These are phyloP conservation scores for Penicillium sp. DNA, from an alignment of 2,329 filamentous ascomycete species.

Conservation along the genomic window DNA sequence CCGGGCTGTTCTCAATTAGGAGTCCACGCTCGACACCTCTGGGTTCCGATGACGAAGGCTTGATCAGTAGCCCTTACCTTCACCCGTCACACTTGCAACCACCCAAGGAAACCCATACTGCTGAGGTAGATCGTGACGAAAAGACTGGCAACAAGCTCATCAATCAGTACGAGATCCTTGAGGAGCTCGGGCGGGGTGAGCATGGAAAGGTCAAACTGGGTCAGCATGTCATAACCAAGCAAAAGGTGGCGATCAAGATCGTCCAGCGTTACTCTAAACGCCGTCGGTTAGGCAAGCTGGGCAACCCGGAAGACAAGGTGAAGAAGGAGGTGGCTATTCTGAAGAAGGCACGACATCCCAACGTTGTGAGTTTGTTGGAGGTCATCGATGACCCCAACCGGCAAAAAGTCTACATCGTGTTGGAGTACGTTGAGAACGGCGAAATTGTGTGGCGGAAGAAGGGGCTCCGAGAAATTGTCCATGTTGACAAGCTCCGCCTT, in stretches of 20 bases:
- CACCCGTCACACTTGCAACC: constrained; percentile 72
- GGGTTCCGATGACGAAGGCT: constrained; percentile 40
- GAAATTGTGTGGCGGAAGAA: constrained; percentile 94
- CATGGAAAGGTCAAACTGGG: constrained; percentile 98
- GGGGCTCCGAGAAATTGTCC: constrained; percentile 78
- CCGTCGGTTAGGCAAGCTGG: constrained; percentile 76
- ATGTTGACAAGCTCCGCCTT: constrained; percentile 78
- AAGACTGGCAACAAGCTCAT: constrained; percentile 92
- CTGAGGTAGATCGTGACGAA: constrained; percentile 84
- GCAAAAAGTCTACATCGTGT: constrained; percentile 97
- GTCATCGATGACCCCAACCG: constrained; percentile 96
- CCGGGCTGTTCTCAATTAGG: constrained; percentile 48
- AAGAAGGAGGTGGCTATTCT: constrained; percentile 97
- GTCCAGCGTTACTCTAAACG: constrained; percentile 95
- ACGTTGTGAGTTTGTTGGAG: constrained; percentile 91
- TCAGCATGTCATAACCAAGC: constrained; percentile 71
- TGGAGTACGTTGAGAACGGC: constrained; percentile 91
- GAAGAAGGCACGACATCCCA: constrained; percentile 97
- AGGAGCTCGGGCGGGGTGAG: constrained; percentile 92
- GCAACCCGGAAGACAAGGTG: constrained; percentile 70
- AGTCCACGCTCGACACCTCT: constrained; percentile 34
- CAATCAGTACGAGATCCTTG: constrained; percentile 96
- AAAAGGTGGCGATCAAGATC: constrained; percentile 96
- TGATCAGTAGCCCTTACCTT: constrained; percentile 61
- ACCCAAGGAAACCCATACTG: constrained; percentile 85